Base-by-base conservation (phyloP, 108 stramenopile species). In the Stephanodiscus triporus region DNA sequence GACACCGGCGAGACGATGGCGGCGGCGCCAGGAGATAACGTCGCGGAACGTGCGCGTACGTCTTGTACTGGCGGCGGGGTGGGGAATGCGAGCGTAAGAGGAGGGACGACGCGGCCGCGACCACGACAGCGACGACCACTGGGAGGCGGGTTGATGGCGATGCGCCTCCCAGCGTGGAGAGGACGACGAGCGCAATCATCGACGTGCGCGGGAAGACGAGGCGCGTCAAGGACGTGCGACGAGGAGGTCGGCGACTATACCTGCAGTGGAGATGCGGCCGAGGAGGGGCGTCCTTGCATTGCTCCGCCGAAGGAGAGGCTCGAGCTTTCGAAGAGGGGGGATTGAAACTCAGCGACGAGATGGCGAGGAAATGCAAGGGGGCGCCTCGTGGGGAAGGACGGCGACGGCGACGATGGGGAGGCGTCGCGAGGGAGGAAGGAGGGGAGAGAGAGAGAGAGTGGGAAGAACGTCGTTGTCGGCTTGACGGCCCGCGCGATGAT, bases 31-130 rank as follows among this genome's bases (percentile, higher is more conserved):
- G 27, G 58, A 1, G 43, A 11, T 0, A 57, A 70, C 82, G 19
- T 78, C 83, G n/a, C 22, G 74, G 67, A 45, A 75, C 78, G 42
- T 89, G 73, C 76, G 92, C 92, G n/a, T 93, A 91, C 74, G 38
- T 93, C 13, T 67, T 93, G 56, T 80, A 91, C 30, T 91, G 91
- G 66, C 92, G 17, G 80, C 75, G 2, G 92, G 92, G 66, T 93
- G 92, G 92, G 63, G 86, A 43, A 91, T 93, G 47, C 49, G 65
- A 51, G 27, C 37, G 61, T 23, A 84, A 65, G 65, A 63, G 61
- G 47, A 66, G 67, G 14, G 63, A 66, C 37, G 26, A 40, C 54
- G 22, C 3, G 1, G 26, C 9, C 26, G 24, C 23, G 27, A 26
- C 53, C 23, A 26, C 23, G 23, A 26, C 53, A 26, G 13, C 53